A percentile compares a stretch with the other conserved stretches of the same genome.
Evolutionary conservation across 1,284 basidiomycete genomes (phyloP).

Genomic region (Psilocybe mexicana): DNA sequence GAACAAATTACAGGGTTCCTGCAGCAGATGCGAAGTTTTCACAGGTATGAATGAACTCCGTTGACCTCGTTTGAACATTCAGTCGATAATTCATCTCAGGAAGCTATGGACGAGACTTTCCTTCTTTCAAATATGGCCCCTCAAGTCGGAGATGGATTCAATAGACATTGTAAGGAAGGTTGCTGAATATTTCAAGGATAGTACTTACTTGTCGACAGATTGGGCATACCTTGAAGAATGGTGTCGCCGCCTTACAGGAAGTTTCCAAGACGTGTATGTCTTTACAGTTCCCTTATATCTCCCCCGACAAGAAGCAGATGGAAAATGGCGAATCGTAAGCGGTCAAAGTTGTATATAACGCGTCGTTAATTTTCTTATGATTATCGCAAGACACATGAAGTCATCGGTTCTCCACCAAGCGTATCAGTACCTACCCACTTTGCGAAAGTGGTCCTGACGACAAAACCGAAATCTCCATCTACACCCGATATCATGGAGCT

Average conservation of each 20-base stretch:
- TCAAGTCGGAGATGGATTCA: conserved; percentile 97
- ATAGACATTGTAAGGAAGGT: conserved; percentile 80
- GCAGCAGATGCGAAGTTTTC: conserved; percentile 97
- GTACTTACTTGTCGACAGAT: conserved; percentile 47
- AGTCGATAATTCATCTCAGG: conserved; percentile 38
- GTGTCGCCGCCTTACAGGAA: conserved; percentile 84
- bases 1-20: conserved; percentile 66
- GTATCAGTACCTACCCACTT: conserved; percentile 97
- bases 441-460: conserved; percentile 91
- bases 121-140: conserved; percentile 95
- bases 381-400: conserved; percentile 69
- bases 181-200: background rate
- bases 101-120: conserved; percentile 98
- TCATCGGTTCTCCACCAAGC: conserved; percentile 91
- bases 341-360: background rate
- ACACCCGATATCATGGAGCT: conserved; percentile 75
- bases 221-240: conserved; percentile 98
- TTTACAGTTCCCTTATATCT: conserved; percentile 99
- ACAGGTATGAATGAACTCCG: conserved; percentile 45
- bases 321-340: conserved; percentile 92
- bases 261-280: conserved; percentile 93
- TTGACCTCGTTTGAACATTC: background rate
- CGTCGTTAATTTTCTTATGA: background rate
- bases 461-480: conserved; percentile 71
- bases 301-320: conserved; percentile 81